Evolutionary conservation across 257 asterid species (phyloP).

Genomic region (Lycium ferocissimum): DNA sequence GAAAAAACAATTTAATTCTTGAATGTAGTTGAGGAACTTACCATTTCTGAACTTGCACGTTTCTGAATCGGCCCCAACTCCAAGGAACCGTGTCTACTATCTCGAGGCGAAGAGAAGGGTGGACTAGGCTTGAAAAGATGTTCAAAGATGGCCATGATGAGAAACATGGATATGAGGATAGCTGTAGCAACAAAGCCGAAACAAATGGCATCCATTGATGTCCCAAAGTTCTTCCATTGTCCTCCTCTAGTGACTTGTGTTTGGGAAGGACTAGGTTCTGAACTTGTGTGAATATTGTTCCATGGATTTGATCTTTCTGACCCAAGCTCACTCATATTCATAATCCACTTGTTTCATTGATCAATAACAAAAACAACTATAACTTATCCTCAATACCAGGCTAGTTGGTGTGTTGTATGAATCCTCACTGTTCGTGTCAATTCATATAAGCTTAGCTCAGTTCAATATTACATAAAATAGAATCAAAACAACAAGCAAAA

Average conservation of each 20-base stretch:
- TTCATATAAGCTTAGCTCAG: background rate
- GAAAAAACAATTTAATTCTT: background rate
- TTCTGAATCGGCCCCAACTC: constrained; percentile 44
- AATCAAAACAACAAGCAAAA: background rate
- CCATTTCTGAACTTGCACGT: constrained; percentile 46
- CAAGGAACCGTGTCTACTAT: constrained; percentile 28
- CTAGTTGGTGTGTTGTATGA: background rate
- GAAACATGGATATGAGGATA: constrained; percentile 78
- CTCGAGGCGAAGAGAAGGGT: constrained; percentile 46
- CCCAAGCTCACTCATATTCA: constrained; percentile 56
- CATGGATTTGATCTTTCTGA: constrained; percentile 60
- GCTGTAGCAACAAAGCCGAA: constrained; percentile 93
- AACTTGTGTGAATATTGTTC: constrained; percentile 49
- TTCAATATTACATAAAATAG: background rate
- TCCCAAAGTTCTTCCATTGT: constrained; percentile 66
- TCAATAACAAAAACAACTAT: background rate
- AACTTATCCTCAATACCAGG: background rate
- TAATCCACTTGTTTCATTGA: background rate
- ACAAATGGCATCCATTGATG: constrained; percentile 84
- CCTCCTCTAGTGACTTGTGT: constrained; percentile 47
- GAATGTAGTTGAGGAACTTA: constrained; percentile 12
- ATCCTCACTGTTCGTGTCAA: background rate
- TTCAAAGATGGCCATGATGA: constrained; percentile 89
- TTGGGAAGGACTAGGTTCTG: constrained; percentile 57
- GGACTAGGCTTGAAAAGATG: constrained; percentile 58